These are phyloP conservation scores for Xylaria flabelliformis DNA, from an alignment of 495 filamentous ascomycete genomes.

Conservation along the genomic window DNA sequence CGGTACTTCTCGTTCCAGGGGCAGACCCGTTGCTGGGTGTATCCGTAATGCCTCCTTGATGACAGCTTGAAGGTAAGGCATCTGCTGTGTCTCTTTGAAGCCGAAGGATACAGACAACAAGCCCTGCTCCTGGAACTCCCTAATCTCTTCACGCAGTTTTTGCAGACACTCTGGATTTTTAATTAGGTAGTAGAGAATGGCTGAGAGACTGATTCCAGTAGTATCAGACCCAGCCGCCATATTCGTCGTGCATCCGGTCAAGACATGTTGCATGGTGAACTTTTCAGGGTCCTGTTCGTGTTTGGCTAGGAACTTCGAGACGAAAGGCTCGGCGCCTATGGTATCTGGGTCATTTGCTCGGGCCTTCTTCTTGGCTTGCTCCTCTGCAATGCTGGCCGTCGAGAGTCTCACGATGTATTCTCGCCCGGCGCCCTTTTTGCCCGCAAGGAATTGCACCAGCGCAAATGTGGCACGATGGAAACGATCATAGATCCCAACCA, in stretches of 20 bases:
- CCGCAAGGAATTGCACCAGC: constrained; percentile 40
- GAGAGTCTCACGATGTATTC: constrained; percentile 52
- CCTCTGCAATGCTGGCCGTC: constrained; percentile 47
- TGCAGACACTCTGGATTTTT: constrained; percentile 44
- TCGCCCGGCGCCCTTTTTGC: constrained; percentile 48
- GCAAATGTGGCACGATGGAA: constrained; percentile 53
- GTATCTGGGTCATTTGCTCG: constrained; percentile 15
- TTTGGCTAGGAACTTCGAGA: constrained; percentile 53
- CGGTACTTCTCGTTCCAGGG: constrained; percentile 64
- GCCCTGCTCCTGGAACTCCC: background rate
- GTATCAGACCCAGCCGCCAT: constrained; percentile 63
- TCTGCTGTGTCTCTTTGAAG: constrained; percentile 58
- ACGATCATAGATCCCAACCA: constrained; percentile 56
- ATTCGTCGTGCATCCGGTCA: constrained; percentile 56
- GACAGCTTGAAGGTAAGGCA: constrained; percentile 69
- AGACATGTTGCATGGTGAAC: constrained; percentile 55
- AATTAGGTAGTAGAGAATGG: constrained; percentile 59
- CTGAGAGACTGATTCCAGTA: constrained; percentile 57
- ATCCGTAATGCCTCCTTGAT: constrained; percentile 69
- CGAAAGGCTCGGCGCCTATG: constrained; percentile 40
- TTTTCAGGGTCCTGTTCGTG: constrained; percentile 56
- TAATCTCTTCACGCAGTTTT: constrained; percentile 53
- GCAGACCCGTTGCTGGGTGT: constrained; percentile 61
- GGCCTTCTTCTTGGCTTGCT: constrained; percentile 27
- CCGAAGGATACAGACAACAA: constrained; percentile 31